Evolutionary conservation across 345 rosid genomes (phyloP).

Genomic region (Eutrema heterophyllum): DNA sequence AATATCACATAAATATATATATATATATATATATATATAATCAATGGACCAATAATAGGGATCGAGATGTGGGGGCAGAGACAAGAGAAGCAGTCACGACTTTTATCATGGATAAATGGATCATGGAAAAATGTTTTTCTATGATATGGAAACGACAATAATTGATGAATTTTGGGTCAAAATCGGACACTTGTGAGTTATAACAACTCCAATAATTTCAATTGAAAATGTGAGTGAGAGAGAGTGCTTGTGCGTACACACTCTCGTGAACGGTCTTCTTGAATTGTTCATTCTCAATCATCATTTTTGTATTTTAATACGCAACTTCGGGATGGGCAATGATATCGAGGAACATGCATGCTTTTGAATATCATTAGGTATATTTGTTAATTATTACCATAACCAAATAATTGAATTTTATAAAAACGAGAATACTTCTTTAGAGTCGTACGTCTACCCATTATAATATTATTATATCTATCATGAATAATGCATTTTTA

Average conservation of each 20-base stretch:
- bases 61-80: background rate
- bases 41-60: background rate
- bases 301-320: background rate
- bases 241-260: background rate
- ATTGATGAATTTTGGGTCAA: background rate
- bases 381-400: no score
- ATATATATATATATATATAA: background rate
- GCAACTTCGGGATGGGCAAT: background rate
- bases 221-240: background rate
- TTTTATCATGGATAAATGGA: background rate
- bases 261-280: background rate
- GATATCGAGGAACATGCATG: background rate
- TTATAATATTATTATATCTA: background rate
- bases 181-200: background rate
- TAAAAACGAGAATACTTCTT: background rate
- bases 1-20: no score
- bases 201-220: background rate
- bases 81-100: background rate
- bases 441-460: background rate
- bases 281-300: background rate
- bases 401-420: background rate
- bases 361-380: no score
- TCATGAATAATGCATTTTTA: slow-evolving; percentile 17
- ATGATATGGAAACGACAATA: background rate
- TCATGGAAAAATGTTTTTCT: background rate